Conservation (phyloP, 768 basidiomycete genomes). For the Boletus fagicola region DNA sequence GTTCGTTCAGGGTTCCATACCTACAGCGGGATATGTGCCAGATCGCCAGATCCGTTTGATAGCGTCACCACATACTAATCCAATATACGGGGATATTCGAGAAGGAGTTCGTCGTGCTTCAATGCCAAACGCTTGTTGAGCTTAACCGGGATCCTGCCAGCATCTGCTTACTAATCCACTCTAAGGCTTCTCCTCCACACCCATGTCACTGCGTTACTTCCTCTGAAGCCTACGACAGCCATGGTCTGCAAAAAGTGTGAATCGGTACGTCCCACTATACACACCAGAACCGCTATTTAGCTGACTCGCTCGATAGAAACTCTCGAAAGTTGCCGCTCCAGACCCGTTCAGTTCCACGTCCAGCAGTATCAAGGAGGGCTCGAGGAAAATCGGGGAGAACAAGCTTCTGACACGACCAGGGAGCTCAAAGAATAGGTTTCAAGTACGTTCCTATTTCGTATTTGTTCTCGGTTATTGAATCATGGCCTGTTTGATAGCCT, state of each 20-base stretch:
- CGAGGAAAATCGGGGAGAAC: slow-evolving; percentile 81
- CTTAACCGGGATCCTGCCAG: no score
- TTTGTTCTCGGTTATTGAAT: slow-evolving; percentile 1
- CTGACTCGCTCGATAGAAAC: slow-evolving; percentile 55
- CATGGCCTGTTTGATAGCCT: slow-evolving; percentile 41
- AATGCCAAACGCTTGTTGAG: neutral
- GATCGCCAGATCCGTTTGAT: neutral
- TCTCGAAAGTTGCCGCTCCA: slow-evolving; percentile 85
- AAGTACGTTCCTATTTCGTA: slow-evolving; percentile 45
- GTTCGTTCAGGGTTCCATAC: neutral
- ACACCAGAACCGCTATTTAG: slow-evolving; percentile 2
- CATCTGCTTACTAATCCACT: slow-evolving; percentile 22
- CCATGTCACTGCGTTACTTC: slow-evolving; percentile 4
- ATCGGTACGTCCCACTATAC: slow-evolving; percentile 43
- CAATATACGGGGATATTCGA: neutral
- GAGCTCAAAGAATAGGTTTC: slow-evolving; percentile 72
- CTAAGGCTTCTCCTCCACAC: neutral
- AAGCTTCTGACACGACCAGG: slow-evolving; percentile 72
- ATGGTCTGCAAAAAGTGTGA: slow-evolving; percentile 93
- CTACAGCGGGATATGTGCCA: neutral
- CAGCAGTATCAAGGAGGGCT: slow-evolving; percentile 72
- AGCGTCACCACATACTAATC: neutral
- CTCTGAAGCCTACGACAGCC: slow-evolving; percentile 16
- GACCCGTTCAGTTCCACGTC: slow-evolving; percentile 81
- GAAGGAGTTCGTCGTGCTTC: neutral